These are phyloP conservation scores for Podaxis sp. DNA, from an alignment of 768 basidiomycete species.

Conservation along the genomic window DNA sequence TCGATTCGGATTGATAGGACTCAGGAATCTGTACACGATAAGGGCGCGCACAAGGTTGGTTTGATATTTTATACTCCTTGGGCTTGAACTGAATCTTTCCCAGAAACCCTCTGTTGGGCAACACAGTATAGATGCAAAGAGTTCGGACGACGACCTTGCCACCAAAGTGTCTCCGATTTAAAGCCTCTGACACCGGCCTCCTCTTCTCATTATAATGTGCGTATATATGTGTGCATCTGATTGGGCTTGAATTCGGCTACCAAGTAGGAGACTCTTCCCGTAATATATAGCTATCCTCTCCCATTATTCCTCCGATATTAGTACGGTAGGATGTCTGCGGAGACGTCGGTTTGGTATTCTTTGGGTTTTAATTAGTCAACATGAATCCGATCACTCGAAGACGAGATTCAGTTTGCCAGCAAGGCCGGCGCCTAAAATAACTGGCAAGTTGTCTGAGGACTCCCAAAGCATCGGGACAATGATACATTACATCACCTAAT, in stretches of 20 bases:
- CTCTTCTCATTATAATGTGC: neutral
- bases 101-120: neutral
- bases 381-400: neutral
- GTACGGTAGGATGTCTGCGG: neutral
- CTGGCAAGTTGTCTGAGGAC: neutral
- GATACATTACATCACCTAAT: neutral
- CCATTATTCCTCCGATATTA: neutral
- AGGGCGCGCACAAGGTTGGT: neutral
- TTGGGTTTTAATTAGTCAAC: neutral
- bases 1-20: slow-evolving; percentile 37
- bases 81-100: neutral
- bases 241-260: neutral
- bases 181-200: neutral
- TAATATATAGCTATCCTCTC: neutral
- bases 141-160: neutral
- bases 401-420: neutral
- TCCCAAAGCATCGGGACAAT: neutral
- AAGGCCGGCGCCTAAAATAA: neutral
- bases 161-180: neutral
- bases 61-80: neutral
- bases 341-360: neutral
- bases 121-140: neutral
- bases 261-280: neutral
- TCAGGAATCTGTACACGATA: slow-evolving; percentile 19
- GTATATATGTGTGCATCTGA: neutral